phyloP scores from a whole-genome alignment of 495 filamentous ascomycete genomes.

The Echria macrotheca region DNA sequence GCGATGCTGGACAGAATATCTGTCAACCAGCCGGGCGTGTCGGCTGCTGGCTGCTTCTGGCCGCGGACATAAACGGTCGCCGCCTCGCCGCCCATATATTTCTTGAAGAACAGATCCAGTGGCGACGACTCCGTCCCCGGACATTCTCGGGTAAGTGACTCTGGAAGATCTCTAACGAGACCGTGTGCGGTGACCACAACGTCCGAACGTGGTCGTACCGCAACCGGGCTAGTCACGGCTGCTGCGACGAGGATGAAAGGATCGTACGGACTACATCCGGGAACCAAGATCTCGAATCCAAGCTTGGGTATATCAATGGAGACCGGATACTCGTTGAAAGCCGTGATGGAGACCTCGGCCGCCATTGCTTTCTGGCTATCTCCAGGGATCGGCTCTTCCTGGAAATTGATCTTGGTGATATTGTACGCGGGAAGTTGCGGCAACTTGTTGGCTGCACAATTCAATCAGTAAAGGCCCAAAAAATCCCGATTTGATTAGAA shows the following conservation, averaged over 20 bases:
- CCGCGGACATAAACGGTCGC: slow-evolving; percentile 78
- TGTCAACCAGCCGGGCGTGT: slow-evolving; percentile 73
- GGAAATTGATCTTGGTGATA: slow-evolving; percentile 68
- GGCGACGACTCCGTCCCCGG: slow-evolving; percentile 73
- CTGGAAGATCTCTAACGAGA: slow-evolving; percentile 63
- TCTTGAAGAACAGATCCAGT: slow-evolving; percentile 73
- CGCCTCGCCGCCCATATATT: slow-evolving; percentile 72
- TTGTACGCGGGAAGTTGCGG: slow-evolving; percentile 73
- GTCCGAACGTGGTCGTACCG: slow-evolving; percentile 58
- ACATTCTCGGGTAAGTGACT: slow-evolving; percentile 62
- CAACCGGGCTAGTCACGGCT: slow-evolving; percentile 60
- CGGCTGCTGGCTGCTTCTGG: slow-evolving; percentile 54
- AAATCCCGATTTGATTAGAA: slow-evolving; percentile 17
- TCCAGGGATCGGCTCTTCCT: slow-evolving; percentile 53
- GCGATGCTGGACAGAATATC: slow-evolving; percentile 76
- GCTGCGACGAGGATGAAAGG: slow-evolving; percentile 58
- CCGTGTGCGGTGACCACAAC: slow-evolving; percentile 65
- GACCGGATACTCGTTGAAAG: slow-evolving; percentile 70
- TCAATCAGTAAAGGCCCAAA: slow-evolving; percentile 24
- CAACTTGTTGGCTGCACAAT: slow-evolving; percentile 52
- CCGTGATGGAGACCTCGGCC: slow-evolving; percentile 64
- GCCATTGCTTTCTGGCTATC: slow-evolving; percentile 56
- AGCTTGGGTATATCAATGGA: slow-evolving; percentile 69
- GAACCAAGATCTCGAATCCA: slow-evolving; percentile 76
- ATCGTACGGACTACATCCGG: slow-evolving; percentile 69